These are phyloP conservation scores for Sodiomyces alkalinus DNA, from an alignment of 2,329 filamentous ascomycete species.

Conservation along the genomic window DNA sequence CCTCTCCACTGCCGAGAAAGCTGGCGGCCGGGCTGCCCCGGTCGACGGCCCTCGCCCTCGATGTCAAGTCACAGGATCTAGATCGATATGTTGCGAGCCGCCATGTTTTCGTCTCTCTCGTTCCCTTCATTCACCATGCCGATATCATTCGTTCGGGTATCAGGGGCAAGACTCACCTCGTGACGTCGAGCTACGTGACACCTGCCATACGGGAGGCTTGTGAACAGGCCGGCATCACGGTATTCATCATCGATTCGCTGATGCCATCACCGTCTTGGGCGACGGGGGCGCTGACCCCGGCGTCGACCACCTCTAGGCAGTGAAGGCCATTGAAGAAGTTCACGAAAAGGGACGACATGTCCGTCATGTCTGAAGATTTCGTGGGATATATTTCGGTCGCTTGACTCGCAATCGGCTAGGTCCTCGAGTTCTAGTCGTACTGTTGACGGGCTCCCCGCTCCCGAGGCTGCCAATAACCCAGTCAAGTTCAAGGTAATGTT, in stretches of 20 bases:
- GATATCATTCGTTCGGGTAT: constrained; percentile 54
- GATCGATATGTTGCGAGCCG: constrained; percentile 6
- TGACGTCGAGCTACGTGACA: constrained; percentile 62
- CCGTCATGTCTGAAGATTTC: too few species aligned
- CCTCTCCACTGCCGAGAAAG: constrained; percentile 1
- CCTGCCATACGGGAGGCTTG: constrained; percentile 55
- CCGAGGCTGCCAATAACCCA: constrained; percentile 49
- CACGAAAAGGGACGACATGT: constrained; percentile 50
- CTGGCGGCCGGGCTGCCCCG: not conserved
- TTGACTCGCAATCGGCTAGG: too few species aligned
- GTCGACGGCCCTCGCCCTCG: constrained; percentile 6
- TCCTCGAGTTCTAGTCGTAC: constrained; percentile 50
- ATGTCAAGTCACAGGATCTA: constrained; percentile 8
- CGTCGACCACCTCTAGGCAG: constrained; percentile 42
- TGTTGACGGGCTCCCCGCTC: constrained; percentile 45
- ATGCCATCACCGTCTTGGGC: too few species aligned
- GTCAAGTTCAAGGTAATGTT: constrained; percentile 39
- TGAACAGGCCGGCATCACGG: constrained; percentile 51
- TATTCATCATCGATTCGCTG: too few species aligned
- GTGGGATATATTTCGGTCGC: too few species aligned
- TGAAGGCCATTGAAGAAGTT: constrained; percentile 52
- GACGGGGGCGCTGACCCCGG: constrained; percentile 46
- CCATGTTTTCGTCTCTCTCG: constrained; percentile 11
- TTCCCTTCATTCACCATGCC: constrained; percentile 12
- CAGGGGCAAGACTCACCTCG: constrained; percentile 53